These are phyloP conservation scores for Cystobasidium onofrii DNA, from an alignment of 768 basidiomycete species.

Conservation along the genomic window DNA sequence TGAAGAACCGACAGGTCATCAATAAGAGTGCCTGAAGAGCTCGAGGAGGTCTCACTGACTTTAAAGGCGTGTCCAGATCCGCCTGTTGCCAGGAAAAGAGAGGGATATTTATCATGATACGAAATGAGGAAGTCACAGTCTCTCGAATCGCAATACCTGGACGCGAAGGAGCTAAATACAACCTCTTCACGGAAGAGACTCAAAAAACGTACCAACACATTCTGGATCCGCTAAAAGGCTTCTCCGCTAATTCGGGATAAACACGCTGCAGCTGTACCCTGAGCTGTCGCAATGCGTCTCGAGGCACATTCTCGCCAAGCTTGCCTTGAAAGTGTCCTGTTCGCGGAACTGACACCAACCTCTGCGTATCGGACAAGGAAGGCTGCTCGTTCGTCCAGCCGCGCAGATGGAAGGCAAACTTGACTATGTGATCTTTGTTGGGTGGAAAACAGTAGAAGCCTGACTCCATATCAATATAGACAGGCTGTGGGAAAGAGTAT, in stretches of 20 bases:
- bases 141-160: slow-evolving; percentile 85
- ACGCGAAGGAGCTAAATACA: too few relatives aligned
- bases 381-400: slow-evolving; percentile 56
- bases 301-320: slow-evolving; percentile 52
- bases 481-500: slow-evolving; percentile 5
- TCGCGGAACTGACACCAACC: slow-evolving; percentile 33
- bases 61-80: slow-evolving; percentile 86
- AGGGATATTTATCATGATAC: slow-evolving; percentile 54
- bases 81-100: slow-evolving; percentile 70
- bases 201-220: slow-evolving; percentile 69
- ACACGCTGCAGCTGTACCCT: slow-evolving; percentile 54
- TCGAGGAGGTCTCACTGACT: slow-evolving; percentile 46
- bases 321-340: slow-evolving; percentile 40
- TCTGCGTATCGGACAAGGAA: slow-evolving; percentile 41
- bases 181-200: too few relatives aligned
- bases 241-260: slow-evolving; percentile 69
- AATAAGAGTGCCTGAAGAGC: too few relatives aligned
- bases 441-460: slow-evolving; percentile 40
- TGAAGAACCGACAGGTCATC: too few relatives aligned
- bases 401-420: slow-evolving; percentile 65
- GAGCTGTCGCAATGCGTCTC: slow-evolving; percentile 51
- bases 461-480: slow-evolving; percentile 33
- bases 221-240: slow-evolving; percentile 63
- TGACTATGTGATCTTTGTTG: slow-evolving; percentile 53
- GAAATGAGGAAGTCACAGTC: slow-evolving; percentile 88